Percentiles rank a stretch among this genome's conserved stretches.
Conservation (phyloP, 345 rosid species). For the Conringia planisiliqua region DNA sequence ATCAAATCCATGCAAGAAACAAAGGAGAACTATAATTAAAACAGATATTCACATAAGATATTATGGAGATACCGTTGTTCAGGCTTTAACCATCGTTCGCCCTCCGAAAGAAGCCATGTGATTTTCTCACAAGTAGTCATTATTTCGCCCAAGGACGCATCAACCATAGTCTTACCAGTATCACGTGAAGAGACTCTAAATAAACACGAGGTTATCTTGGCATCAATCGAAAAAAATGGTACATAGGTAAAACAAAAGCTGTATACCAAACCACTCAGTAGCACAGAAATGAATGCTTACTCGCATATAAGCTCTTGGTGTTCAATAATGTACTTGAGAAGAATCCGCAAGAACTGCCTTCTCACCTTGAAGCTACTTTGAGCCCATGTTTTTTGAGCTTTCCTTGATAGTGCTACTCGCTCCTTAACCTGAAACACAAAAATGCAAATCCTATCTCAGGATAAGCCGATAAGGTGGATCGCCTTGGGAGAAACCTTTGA, state of each 20-base stretch:
- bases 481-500: background rate
- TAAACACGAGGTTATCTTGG: slow-evolving; percentile 9
- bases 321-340: slow-evolving; percentile 82
- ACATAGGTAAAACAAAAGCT: background rate
- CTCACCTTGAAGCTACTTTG: slow-evolving; percentile 89
- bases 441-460: slow-evolving; percentile 1
- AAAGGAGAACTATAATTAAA: background rate
- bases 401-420: slow-evolving; percentile 77
- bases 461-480: background rate
- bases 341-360: slow-evolving; percentile 89
- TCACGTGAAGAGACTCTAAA: slow-evolving; percentile 89
- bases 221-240: background rate
- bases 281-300: slow-evolving; percentile 43
- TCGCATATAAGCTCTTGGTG: slow-evolving; percentile 98
- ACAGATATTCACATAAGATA: background rate
- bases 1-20: background rate
- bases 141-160: slow-evolving; percentile 96
- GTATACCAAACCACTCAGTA: slow-evolving; percentile 1
- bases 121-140: slow-evolving; percentile 99
- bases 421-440: slow-evolving; percentile 60
- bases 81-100: slow-evolving; percentile 95
- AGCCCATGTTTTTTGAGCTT: slow-evolving; percentile 93
- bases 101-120: slow-evolving; percentile 98
- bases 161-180: slow-evolving; percentile 98
- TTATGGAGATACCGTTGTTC: slow-evolving; percentile 56